Base-by-base conservation (phyloP, 73 alveolate species). In the Paramecium caudatum region DNA sequence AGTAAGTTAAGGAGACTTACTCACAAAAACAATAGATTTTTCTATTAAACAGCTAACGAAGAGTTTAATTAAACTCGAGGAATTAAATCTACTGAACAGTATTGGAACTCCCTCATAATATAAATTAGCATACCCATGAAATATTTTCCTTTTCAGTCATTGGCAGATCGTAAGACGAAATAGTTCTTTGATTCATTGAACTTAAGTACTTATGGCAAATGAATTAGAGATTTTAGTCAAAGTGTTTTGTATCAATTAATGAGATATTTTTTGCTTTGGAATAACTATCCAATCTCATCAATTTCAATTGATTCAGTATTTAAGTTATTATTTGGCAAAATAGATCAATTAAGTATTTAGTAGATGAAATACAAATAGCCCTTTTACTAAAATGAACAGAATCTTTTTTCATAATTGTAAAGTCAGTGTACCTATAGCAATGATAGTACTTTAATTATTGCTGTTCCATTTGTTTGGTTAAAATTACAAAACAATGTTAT, bases 11-110 rank as follows among this genome's bases (percentile, higher is more conserved):
- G 43, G 62, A 7, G 69, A 41, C 43, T 74, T 74, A 39, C 88
- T 74, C 6, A 74, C 47, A 74, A 74, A 74, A n/a, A 74, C 88
- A 41, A 74, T 74, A n/a, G 88, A 74, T 74, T 45, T 74, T 43
- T 74, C 88, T 0, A 74, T 37, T 41, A 74, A 74, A 16, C 43
- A 21, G 21, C 55, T 37, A 41, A 74, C 68, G 21, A 45, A 74
- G 6, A 74, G 16, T 21, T 74, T 41, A 5, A 74, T 43, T 16
- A 74, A 23, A 27, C 39, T 41, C 43, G 36, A 19, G 6, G 68
- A 41, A 3, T 30, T 37, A 1, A 74, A 41, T 74, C 8, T 36
- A 13, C 43, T 74, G 15, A 39, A 36, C 43, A 74, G 43, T 74
- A 21, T n/a, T 12, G 62, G 55, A 74, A 36, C 21, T 37, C 88